These are phyloP conservation scores for Aspergillus eucalypticola DNA, from an alignment of 2,329 filamentous ascomycete genomes.

Conservation along the genomic window DNA sequence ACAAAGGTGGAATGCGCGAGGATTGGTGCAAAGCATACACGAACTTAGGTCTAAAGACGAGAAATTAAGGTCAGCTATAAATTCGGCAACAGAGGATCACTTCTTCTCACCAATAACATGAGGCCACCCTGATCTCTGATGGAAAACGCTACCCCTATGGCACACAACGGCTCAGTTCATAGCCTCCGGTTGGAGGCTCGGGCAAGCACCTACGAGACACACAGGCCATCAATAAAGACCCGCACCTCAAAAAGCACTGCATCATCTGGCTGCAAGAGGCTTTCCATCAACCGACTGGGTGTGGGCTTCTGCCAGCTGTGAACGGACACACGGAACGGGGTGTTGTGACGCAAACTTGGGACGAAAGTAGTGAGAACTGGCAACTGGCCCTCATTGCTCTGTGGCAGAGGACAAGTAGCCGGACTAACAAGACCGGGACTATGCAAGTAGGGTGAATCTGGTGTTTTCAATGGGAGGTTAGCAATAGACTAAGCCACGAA, in stretches of 20 bases:
- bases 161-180: background rate
- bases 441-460: constrained; percentile 57
- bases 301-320: constrained; percentile 70
- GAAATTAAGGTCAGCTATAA: background rate
- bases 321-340: constrained; percentile 70
- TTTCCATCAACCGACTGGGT: constrained; percentile 59
- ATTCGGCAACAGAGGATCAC: constrained; percentile 6
- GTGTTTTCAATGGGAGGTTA: background rate
- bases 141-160: constrained; percentile 57
- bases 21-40: constrained; percentile 29
- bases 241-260: constrained; percentile 64
- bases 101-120: constrained; percentile 51
- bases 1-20: constrained; percentile 42
- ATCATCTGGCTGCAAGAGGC: constrained; percentile 59
- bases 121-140: constrained; percentile 55
- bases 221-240: constrained; percentile 67
- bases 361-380: constrained; percentile 72
- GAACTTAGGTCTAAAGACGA: constrained; percentile 36
- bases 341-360: constrained; percentile 60
- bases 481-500: background rate
- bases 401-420: constrained; percentile 25
- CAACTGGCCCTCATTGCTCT: constrained; percentile 44
- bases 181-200: background rate
- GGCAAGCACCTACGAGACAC: constrained; percentile 58
- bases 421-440: constrained; percentile 43